Evolutionary conservation across 1,139 yeast species (phyloP).

Genomic region (Candida buenavistaensis): DNA sequence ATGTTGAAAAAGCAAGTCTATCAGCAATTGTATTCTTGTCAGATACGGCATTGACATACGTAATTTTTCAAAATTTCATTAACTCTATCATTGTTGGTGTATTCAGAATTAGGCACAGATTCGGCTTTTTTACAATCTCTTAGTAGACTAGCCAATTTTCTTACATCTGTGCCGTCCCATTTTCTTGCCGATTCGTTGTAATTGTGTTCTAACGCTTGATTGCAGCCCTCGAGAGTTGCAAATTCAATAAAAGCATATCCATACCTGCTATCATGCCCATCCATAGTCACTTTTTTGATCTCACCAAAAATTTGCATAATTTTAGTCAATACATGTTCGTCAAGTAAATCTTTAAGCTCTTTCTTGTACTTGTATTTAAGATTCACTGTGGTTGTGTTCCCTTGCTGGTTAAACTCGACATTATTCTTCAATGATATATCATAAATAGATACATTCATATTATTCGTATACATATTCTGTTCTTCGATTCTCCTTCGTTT

Average conservation of each 20-base stretch:
- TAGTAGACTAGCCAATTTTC: conserved; percentile 49
- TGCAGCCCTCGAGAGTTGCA: conserved; percentile 23
- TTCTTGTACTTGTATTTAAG: conserved; percentile 43
- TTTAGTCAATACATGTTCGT: conserved; percentile 29
- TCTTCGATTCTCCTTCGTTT: conserved; percentile 26
- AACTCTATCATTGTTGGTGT: conserved; percentile 4
- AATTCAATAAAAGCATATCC: conserved; percentile 40
- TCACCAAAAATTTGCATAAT: conserved; percentile 52
- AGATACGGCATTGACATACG: conserved; percentile 36
- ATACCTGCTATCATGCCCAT: conserved; percentile 27
- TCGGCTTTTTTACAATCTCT: conserved; percentile 28
- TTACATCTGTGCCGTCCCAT: conserved; percentile 49
- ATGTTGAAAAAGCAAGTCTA: conserved; percentile 19
- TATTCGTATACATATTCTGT: conserved; percentile 7
- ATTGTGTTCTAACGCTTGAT: conserved; percentile 41
- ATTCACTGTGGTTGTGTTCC: conserved; percentile 23
- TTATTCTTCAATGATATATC: conserved; percentile 7
- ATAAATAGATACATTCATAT: conserved; percentile 3
- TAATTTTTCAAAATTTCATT: conserved; percentile 2
- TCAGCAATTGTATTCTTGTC: conserved; percentile 20
- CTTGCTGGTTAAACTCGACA: background rate
- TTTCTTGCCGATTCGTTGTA: conserved; percentile 37
- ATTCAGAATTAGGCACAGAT: background rate
- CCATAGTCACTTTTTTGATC: conserved; percentile 20
- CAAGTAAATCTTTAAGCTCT: conserved; percentile 32